Conservation (phyloP, 2,329 filamentous ascomycete genomes). For the Cercospora brassicicola region DNA sequence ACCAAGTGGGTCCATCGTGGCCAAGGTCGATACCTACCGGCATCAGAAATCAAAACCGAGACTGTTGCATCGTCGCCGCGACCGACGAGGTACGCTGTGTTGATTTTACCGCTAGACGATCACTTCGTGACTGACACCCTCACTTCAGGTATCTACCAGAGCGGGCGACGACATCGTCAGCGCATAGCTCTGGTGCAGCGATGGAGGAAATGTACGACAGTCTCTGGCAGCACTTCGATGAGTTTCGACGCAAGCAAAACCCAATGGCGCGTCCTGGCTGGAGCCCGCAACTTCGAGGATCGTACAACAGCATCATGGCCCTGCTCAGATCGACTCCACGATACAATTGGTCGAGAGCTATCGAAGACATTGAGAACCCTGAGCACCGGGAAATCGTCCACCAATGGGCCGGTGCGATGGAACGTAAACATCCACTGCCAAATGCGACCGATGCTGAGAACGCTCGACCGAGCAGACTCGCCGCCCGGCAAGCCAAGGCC, state of each 20-base stretch:
- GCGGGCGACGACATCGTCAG: slow-evolving; percentile 14
- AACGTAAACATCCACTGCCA: slow-evolving; percentile 18
- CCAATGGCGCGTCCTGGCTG: slow-evolving; percentile 23
- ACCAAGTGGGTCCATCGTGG: slow-evolving; percentile 39
- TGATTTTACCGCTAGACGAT: background rate
- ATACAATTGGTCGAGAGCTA: slow-evolving; percentile 15
- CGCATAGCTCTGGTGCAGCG: slow-evolving; percentile 9
- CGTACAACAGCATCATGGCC: slow-evolving; percentile 21
- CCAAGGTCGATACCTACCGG: slow-evolving; percentile 38
- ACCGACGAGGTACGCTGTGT: slow-evolving; percentile 22
- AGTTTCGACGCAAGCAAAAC: slow-evolving; percentile 21
- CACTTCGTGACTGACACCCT: slow-evolving; percentile 4
- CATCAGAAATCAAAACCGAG: slow-evolving; percentile 22
- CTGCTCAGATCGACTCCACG: slow-evolving; percentile 23
- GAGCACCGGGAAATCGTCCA: slow-evolving; percentile 18
- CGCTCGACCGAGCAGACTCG: background rate
- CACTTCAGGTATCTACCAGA: slow-evolving; percentile 18
- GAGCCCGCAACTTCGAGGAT: slow-evolving; percentile 22
- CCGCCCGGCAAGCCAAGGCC: slow-evolving; percentile 25
- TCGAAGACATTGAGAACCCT: slow-evolving; percentile 13
- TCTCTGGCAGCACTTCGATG: slow-evolving; percentile 20
- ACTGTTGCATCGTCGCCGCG: slow-evolving; percentile 12
- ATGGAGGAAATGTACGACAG: slow-evolving; percentile 21
- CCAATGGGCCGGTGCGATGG: slow-evolving; percentile 24
- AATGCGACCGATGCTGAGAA: background rate